These are phyloP conservation scores for Cladosporium colombiae DNA, from an alignment of 2,329 filamentous ascomycete genomes.

Conservation along the genomic window DNA sequence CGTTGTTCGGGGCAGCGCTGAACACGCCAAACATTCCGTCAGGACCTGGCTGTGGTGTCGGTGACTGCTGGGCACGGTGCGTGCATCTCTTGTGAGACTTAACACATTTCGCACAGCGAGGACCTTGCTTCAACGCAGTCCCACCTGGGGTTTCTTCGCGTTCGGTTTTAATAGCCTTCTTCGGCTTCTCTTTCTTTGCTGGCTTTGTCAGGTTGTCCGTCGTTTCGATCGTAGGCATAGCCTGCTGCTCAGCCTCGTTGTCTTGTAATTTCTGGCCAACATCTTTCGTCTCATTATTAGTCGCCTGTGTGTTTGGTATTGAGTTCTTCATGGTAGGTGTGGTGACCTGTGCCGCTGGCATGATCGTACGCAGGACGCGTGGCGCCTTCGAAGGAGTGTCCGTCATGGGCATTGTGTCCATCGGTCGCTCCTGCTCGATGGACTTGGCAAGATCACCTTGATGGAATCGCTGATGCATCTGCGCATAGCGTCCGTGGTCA, in stretches of 20 bases:
- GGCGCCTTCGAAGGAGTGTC: background rate
- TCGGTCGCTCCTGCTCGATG: background rate
- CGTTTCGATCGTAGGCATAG: background rate
- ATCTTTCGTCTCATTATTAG: background rate
- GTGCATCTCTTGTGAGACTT: conserved; percentile 8
- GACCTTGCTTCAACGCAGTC: background rate
- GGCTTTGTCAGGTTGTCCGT: background rate
- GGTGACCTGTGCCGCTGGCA: background rate
- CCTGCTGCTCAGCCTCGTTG: background rate
- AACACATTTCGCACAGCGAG: conserved; percentile 8
- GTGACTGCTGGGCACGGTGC: background rate
- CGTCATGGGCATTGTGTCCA: background rate
- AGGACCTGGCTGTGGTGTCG: background rate
- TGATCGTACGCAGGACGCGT: background rate
- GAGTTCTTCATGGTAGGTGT: background rate
- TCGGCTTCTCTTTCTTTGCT: conserved; percentile 6
- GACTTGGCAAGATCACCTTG: conserved; percentile 1
- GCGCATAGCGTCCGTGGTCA: background rate
- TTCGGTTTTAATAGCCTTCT: background rate
- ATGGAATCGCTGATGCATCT: conserved; percentile 1
- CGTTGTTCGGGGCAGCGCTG: background rate
- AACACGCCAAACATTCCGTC: background rate
- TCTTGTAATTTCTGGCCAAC: background rate
- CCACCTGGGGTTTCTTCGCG: background rate
- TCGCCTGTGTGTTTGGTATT: background rate